phyloP scores from a whole-genome alignment of 1,284 basidiomycete species.

The Sparassis latifolia region DNA sequence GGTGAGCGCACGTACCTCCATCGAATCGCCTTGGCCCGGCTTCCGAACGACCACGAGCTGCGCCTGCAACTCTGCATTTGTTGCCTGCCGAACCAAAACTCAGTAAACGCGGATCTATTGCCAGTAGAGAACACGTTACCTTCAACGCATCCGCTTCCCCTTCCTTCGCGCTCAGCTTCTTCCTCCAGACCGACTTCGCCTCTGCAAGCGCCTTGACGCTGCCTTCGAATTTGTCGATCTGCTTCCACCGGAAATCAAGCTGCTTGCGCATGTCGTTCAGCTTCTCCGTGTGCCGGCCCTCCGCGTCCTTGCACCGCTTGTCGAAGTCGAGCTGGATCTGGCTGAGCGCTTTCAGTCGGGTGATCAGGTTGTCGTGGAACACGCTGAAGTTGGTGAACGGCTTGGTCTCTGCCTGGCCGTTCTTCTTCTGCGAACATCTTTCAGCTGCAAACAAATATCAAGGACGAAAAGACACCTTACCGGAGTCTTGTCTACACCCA shows the following conservation, averaged over 20 bases:
- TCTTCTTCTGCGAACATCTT: slow-evolving; percentile 49
- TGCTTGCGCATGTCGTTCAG: slow-evolving; percentile 79
- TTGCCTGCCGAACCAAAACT: slow-evolving; percentile 39
- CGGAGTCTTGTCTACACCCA: slow-evolving; percentile 80
- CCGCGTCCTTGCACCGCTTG: slow-evolving; percentile 77
- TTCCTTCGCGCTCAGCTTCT: slow-evolving; percentile 77
- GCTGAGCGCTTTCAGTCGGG: slow-evolving; percentile 76
- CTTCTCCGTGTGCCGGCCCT: slow-evolving; percentile 66
- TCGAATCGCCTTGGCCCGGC: slow-evolving; percentile 58
- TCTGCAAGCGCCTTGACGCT: slow-evolving; percentile 83
- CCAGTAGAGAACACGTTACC: slow-evolving; percentile 35
- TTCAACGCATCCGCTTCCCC: slow-evolving; percentile 84
- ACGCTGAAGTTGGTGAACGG: slow-evolving; percentile 90
- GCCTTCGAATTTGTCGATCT: slow-evolving; percentile 90
- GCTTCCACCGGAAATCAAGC: slow-evolving; percentile 84
- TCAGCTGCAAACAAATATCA: slow-evolving; percentile 1
- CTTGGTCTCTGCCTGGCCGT: slow-evolving; percentile 73
- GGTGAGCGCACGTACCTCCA: slow-evolving; percentile 66
- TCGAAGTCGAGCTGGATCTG: slow-evolving; percentile 86
- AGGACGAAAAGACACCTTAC: slow-evolving; percentile 39
- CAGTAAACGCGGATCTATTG: background rate
- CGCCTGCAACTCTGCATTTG: slow-evolving; percentile 69
- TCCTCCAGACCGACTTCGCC: slow-evolving; percentile 81
- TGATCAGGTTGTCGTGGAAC: slow-evolving; percentile 94
- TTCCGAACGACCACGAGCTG: slow-evolving; percentile 68